Evolutionary conservation across 2,329 filamentous ascomycete genomes (phyloP).

Genomic region (Curvularia verruculosa): DNA sequence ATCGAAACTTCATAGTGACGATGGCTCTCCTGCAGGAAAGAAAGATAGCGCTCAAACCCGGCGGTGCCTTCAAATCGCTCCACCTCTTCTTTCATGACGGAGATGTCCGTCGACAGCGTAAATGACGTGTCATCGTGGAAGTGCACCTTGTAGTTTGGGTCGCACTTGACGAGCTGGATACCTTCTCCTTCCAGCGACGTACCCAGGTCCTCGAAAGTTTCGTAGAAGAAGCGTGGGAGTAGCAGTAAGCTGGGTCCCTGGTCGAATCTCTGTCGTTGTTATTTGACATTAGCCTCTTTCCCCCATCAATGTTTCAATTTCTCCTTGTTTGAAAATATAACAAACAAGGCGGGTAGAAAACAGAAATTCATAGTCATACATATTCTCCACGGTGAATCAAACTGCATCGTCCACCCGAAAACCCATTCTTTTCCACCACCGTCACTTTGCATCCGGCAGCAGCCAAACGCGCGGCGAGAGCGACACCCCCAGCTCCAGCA

Average conservation of each 20-base stretch:
- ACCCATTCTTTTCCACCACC: constrained; percentile 77
- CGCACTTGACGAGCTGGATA: constrained; percentile 72
- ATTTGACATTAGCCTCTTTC: background rate
- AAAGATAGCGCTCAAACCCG: constrained; percentile 72
- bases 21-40: constrained; percentile 70
- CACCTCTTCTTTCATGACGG: constrained; percentile 73
- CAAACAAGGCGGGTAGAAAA: too few species aligned
- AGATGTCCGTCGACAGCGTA: constrained; percentile 69
- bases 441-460: constrained; percentile 74
- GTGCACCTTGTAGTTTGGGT: constrained; percentile 77
- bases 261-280: constrained; percentile 65
- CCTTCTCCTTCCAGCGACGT: constrained; percentile 70
- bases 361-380: constrained; percentile 42
- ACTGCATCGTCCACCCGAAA: constrained; percentile 74
- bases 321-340: too few species aligned
- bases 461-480: constrained; percentile 73
- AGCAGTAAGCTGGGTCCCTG: constrained; percentile 77
- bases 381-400: constrained; percentile 66
- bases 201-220: constrained; percentile 71
- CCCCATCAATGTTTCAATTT: too few species aligned
- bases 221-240: constrained; percentile 71
- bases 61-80: constrained; percentile 75
- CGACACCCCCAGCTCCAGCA: constrained; percentile 73
- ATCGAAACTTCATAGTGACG: constrained; percentile 72
- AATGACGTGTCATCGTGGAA: constrained; percentile 72